Conservation (phyloP, 768 basidiomycete species). For the Gymnopilus junonius region DNA sequence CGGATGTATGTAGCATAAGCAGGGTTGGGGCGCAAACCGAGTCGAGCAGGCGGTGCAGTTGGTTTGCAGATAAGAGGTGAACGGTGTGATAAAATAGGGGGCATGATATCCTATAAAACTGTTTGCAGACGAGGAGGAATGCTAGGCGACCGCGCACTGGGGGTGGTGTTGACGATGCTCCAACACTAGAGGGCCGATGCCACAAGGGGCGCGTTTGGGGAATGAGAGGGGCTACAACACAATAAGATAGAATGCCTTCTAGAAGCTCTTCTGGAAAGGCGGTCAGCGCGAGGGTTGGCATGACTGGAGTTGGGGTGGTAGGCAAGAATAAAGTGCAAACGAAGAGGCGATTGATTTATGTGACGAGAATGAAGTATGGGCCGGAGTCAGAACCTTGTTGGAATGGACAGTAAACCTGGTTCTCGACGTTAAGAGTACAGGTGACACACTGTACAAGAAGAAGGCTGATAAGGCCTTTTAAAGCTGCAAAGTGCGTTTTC, state of each 20-base stretch:
- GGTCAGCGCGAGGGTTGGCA: conserved; percentile 17
- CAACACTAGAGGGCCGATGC: conserved; percentile 12
- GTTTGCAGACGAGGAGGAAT: conserved; percentile 53
- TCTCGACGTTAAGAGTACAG: conserved; percentile 10
- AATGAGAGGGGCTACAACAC: conserved; percentile 23
- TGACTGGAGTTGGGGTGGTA: neutral
- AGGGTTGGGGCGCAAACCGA: conserved; percentile 39
- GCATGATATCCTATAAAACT: conserved; percentile 58
- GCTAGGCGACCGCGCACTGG: conserved; percentile 50
- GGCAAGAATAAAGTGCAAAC: neutral
- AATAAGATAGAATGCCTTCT: conserved; percentile 35
- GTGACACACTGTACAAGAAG: neutral
- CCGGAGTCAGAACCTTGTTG: neutral
- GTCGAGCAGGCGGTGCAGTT: conserved; percentile 43
- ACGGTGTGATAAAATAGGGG: conserved; percentile 63
- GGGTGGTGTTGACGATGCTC: neutral
- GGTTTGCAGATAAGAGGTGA: conserved; percentile 42
- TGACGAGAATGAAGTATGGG: conserved; percentile 1
- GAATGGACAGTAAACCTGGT: conserved; percentile 1
- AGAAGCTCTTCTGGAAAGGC: conserved; percentile 39
- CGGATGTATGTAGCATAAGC: conserved; percentile 44
- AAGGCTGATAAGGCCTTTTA: conserved; percentile 8
- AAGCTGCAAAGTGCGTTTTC: conserved; percentile 9
- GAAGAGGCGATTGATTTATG: neutral
- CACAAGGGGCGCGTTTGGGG: conserved; percentile 18